phyloP scores from a whole-genome alignment of 352 stramenopile genomes.

The Phytopythium delawarense region DNA sequence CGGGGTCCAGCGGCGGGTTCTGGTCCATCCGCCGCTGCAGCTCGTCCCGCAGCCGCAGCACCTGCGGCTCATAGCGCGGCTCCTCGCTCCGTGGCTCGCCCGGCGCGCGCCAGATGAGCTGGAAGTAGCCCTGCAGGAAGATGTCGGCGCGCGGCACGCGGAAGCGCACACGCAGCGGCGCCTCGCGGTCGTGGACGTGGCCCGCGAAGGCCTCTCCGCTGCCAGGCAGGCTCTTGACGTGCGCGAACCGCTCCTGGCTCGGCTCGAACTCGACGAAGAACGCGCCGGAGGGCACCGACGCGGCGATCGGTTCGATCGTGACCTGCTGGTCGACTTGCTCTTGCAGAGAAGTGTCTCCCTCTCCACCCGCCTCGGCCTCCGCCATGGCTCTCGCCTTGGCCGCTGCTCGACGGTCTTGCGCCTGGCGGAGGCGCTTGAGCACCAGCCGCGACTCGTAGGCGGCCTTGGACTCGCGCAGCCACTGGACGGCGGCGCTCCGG shows the following conservation, averaged over 20 bases:
- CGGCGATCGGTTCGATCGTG: not conserved
- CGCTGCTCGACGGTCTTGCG: not conserved
- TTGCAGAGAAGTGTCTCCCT: not conserved
- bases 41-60: conserved; percentile 37
- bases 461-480: conserved; percentile 30
- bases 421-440: conserved; percentile 1
- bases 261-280: conserved; percentile 46
- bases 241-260: conserved; percentile 30
- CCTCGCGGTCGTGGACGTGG: conserved; percentile 35
- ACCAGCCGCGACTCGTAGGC: conserved; percentile 19
- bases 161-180: conserved; percentile 40
- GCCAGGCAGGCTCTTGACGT: not conserved
- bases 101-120: conserved; percentile 52
- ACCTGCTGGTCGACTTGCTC: not conserved
- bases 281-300: not conserved
- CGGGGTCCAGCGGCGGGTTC: conserved; percentile 22
- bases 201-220: conserved; percentile 16
- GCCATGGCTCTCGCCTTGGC: not conserved
- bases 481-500: conserved; percentile 28
- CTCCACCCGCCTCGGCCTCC: conserved; percentile 6
- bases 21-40: conserved; percentile 11
- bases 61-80: conserved; percentile 39
- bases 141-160: conserved; percentile 31
- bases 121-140: conserved; percentile 58
- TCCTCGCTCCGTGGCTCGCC: conserved; percentile 47